A percentile compares a stretch with the other conserved stretches of the same genome.
Evolutionary conservation across 768 basidiomycete species (phyloP).

Genomic region (Tulasnella sp.): DNA sequence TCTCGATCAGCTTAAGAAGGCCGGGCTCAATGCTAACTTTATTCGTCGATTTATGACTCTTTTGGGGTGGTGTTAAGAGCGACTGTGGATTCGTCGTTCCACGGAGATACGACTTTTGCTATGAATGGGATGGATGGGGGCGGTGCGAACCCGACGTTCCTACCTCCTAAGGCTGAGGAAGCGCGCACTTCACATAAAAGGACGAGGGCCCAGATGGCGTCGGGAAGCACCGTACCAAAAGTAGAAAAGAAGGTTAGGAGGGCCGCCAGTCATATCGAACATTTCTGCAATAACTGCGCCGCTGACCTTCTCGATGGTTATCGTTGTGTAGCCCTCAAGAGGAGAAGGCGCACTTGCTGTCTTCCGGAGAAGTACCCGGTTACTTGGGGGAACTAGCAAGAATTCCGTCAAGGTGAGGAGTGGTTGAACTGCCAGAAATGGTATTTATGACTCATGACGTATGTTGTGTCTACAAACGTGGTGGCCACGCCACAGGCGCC

Average conservation of each 20-base stretch:
- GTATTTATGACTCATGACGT: conserved; percentile 30
- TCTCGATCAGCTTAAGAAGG: not conserved
- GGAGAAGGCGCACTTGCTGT: conserved; percentile 51
- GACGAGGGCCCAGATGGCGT: conserved; percentile 53
- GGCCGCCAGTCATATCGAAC: conserved; percentile 19
- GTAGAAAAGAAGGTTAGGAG: conserved; percentile 35
- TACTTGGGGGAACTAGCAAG: conserved; percentile 52
- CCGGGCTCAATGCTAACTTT: not conserved
- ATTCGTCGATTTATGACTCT: conserved; percentile 19
- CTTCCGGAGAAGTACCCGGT: conserved; percentile 67
- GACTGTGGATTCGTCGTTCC: conserved; percentile 26
- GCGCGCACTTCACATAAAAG: conserved; percentile 20
- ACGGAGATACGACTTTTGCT: conserved; percentile 22
- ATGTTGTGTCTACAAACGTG: not conserved
- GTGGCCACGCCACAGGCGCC: conserved; percentile 39
- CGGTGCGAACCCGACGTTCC: not conserved
- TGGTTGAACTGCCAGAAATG: not conserved
- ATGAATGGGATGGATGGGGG: not conserved
- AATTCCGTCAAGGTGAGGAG: conserved; percentile 52
- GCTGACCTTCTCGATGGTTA: conserved; percentile 75
- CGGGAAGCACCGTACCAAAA: conserved; percentile 81
- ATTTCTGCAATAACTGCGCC: conserved; percentile 51
- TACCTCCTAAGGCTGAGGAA: conserved; percentile 17
- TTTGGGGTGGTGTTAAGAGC: conserved; percentile 27
- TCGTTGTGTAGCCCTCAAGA: conserved; percentile 59